Conservation (phyloP, 2,329 filamentous ascomycete genomes). For the Pyrenochaeta sp. region DNA sequence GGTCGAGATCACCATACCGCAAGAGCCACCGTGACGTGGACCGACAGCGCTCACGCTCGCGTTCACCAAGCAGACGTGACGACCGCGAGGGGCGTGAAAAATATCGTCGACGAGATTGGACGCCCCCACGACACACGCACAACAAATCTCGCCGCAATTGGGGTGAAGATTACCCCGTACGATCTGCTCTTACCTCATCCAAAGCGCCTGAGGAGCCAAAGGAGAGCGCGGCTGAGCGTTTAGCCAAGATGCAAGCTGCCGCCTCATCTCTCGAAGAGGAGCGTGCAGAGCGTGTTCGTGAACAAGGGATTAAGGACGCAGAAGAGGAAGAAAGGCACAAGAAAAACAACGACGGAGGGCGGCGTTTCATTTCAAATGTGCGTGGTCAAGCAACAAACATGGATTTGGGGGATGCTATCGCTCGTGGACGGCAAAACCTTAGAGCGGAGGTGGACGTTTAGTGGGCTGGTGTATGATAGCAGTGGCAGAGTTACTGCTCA, state of each 20-base stretch:
- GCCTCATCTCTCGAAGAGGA: slow-evolving; percentile 43
- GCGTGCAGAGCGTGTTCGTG: slow-evolving; percentile 43
- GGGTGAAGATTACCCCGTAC: slow-evolving; percentile 12
- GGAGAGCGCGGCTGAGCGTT: slow-evolving; percentile 36
- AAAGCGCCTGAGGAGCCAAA: slow-evolving; percentile 10
- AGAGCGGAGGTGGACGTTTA: slow-evolving; percentile 26
- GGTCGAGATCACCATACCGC: slow-evolving; percentile 34
- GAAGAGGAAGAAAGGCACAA: slow-evolving; percentile 40
- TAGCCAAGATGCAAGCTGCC: slow-evolving; percentile 46
- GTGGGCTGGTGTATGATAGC: neutral
- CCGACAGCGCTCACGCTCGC: slow-evolving; percentile 22
- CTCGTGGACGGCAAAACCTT: slow-evolving; percentile 33
- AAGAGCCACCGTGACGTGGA: slow-evolving; percentile 25
- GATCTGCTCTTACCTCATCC: slow-evolving; percentile 8
- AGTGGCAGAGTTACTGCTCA: neutral
- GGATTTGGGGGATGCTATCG: slow-evolving; percentile 39
- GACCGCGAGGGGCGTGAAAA: slow-evolving; percentile 25
- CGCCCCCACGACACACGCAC: slow-evolving; percentile 19
- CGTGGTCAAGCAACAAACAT: slow-evolving; percentile 33
- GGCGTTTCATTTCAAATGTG: slow-evolving; percentile 33
- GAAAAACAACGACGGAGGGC: slow-evolving; percentile 33
- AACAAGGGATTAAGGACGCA: slow-evolving; percentile 42
- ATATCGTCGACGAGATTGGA: slow-evolving; percentile 31
- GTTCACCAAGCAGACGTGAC: slow-evolving; percentile 23
- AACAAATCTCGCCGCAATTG: slow-evolving; percentile 20